A percentile compares a stretch with the other conserved stretches of the same genome.
Conservation (phyloP, 2,329 filamentous ascomycete genomes). For the Phoma sp. region DNA sequence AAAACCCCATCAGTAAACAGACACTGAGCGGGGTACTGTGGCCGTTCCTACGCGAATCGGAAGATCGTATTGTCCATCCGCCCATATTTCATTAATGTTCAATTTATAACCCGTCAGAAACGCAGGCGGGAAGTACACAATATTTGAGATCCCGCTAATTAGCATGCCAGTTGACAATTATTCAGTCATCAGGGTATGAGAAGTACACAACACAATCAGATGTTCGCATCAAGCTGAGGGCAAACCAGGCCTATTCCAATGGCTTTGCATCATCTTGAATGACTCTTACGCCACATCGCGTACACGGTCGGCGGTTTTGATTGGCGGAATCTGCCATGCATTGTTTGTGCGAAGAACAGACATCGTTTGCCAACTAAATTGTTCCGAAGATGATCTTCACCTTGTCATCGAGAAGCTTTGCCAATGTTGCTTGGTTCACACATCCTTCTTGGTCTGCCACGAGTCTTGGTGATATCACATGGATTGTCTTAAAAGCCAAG, state of each 20-base stretch:
- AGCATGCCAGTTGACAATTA: background rate
- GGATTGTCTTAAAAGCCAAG: background rate
- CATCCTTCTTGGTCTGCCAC: background rate
- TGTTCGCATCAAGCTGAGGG: background rate
- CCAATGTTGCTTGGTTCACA: slow-evolving; percentile 7
- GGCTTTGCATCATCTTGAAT: background rate
- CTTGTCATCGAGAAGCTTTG: slow-evolving; percentile 4
- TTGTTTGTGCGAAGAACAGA: background rate
- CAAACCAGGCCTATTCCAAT: background rate
- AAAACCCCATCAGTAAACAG: too few relatives aligned
- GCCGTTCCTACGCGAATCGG: too few relatives aligned
- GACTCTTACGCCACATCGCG: background rate
- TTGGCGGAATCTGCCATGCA: slow-evolving; percentile 4
- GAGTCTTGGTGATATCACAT: background rate
- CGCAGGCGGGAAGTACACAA: background rate
- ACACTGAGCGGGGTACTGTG: too few relatives aligned
- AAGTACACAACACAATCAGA: background rate
- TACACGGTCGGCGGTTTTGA: background rate
- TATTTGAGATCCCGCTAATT: background rate
- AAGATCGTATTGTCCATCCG: too few relatives aligned
- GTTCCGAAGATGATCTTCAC: background rate
- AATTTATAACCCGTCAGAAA: background rate
- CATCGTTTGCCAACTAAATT: background rate
- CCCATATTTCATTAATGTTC: background rate
- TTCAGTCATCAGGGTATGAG: background rate